phyloP scores from a whole-genome alignment of 495 filamentous ascomycete species.

The Cenococcum geophilum region DNA sequence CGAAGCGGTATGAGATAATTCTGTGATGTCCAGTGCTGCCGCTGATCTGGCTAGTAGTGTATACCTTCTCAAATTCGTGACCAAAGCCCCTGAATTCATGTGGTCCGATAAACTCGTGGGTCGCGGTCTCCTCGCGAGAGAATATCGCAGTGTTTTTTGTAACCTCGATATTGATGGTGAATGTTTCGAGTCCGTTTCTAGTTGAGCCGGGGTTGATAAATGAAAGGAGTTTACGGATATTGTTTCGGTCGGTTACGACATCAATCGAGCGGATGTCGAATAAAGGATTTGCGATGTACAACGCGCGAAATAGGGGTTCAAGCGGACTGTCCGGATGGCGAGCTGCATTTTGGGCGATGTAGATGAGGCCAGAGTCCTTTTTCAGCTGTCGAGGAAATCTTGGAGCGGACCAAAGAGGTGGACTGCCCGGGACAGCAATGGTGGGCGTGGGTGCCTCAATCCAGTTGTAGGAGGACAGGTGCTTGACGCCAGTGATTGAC shows the following conservation, averaged over 20 bases:
- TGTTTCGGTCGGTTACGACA: slow-evolving; percentile 49
- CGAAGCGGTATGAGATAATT: slow-evolving; percentile 45
- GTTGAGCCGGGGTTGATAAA: slow-evolving; percentile 41
- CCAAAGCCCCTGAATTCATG: slow-evolving; percentile 44
- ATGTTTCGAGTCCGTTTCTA: slow-evolving; percentile 34
- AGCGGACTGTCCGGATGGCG: slow-evolving; percentile 43
- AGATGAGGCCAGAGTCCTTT: slow-evolving; percentile 40
- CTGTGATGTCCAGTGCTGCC: slow-evolving; percentile 46
- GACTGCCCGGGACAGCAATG: slow-evolving; percentile 41
- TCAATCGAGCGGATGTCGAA: slow-evolving; percentile 43
- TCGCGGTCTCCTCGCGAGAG: slow-evolving; percentile 38
- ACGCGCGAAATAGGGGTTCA: slow-evolving; percentile 48
- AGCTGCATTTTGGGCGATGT: slow-evolving; percentile 44
- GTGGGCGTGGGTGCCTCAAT: slow-evolving; percentile 31
- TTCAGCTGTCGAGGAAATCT: slow-evolving; percentile 24
- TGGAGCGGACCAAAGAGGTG: slow-evolving; percentile 40
- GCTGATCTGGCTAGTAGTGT: slow-evolving; percentile 37
- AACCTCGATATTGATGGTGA: slow-evolving; percentile 45
- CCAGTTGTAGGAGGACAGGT: slow-evolving; percentile 13
- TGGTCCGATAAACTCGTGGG: slow-evolving; percentile 30
- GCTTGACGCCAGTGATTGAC: slow-evolving; percentile 11
- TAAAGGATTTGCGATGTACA: slow-evolving; percentile 41
- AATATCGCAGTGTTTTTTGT: slow-evolving; percentile 42
- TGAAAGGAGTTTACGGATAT: slow-evolving; percentile 48
- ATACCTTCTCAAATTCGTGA: slow-evolving; percentile 46